Evolutionary conservation across 345 rosid genomes (phyloP).

Genomic region (Psidium friedrichsthalianum): DNA sequence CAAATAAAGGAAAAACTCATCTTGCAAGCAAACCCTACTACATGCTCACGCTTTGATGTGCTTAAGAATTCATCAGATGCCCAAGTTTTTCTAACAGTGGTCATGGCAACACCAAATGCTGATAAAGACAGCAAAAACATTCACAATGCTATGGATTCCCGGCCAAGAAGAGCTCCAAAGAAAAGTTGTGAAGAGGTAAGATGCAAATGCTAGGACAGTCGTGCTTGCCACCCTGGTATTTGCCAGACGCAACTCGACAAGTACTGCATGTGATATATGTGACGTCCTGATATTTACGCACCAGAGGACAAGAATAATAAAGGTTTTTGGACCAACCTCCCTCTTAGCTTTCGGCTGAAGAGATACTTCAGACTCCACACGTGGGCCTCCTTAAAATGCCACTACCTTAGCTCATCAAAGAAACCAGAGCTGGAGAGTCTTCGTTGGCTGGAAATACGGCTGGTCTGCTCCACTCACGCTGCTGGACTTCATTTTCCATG

Average conservation of each 20-base stretch:
- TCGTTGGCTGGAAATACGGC: too few relatives aligned
- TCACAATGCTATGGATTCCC: slow-evolving; percentile 33
- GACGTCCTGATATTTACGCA: too few relatives aligned
- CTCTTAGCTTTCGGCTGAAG: too few relatives aligned
- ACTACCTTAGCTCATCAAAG: too few relatives aligned
- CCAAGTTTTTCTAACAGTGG: slow-evolving; percentile 54
- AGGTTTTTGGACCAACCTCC: too few relatives aligned
- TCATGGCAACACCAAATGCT: slow-evolving; percentile 71
- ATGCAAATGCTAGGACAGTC: slow-evolving; percentile 54
- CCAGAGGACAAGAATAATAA: too few relatives aligned
- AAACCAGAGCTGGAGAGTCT: too few relatives aligned
- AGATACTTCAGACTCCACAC: too few relatives aligned
- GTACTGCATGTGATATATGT: slow-evolving; percentile 35
- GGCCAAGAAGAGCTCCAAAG: slow-evolving; percentile 50
- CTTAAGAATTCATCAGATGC: slow-evolving; percentile 35
- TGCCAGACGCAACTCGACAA: slow-evolving; percentile 42
- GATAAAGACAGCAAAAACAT: slow-evolving; percentile 47
- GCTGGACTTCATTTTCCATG: too few relatives aligned
- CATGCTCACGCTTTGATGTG: slow-evolving; percentile 17
- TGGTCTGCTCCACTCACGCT: too few relatives aligned
- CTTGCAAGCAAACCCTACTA: not conserved
- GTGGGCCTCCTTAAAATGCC: too few relatives aligned
- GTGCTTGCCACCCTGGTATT: slow-evolving; percentile 63
- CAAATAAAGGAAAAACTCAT: not conserved
- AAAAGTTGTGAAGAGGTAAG: slow-evolving; percentile 54